Conservation (phyloP, 2,329 filamentous ascomycete genomes). For the Aspergillus sp. region DNA sequence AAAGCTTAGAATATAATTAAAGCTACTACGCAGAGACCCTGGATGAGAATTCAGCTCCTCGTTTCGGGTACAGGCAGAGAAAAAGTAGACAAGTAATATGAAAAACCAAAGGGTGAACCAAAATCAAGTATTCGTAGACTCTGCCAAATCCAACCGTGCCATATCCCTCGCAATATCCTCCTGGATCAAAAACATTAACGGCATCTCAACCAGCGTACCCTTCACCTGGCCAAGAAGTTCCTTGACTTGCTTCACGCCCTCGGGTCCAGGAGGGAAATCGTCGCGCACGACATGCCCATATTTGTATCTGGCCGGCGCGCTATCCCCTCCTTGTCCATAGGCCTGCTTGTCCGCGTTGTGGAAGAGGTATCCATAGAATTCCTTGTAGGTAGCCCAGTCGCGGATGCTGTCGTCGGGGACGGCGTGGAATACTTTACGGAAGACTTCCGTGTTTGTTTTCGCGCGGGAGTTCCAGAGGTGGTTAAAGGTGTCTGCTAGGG, state of each 20-base stretch:
- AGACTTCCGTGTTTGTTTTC: conserved; percentile 52
- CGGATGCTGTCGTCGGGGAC: conserved; percentile 52
- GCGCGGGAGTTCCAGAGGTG: conserved; percentile 52
- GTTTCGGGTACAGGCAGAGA: neutral
- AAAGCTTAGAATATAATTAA: too few species aligned
- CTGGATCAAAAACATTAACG: conserved; percentile 74
- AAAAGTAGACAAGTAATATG: conserved; percentile 1
- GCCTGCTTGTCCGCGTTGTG: conserved; percentile 34
- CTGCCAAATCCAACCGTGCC: conserved; percentile 63
- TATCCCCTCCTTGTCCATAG: conserved; percentile 37
- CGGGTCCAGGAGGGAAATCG: conserved; percentile 54
- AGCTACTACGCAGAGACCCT: too few species aligned
- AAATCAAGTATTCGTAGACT: conserved; percentile 59
- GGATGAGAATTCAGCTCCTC: too few species aligned
- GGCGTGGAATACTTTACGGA: conserved; percentile 54
- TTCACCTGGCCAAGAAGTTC: conserved; percentile 58
- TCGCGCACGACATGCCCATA: conserved; percentile 83
- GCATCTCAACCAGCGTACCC: conserved; percentile 80
- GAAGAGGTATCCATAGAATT: conserved; percentile 57
- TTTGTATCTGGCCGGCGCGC: conserved; percentile 51
- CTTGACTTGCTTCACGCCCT: conserved; percentile 66
- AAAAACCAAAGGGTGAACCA: neutral
- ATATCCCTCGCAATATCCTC: conserved; percentile 82
- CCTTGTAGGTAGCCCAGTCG: conserved; percentile 55
- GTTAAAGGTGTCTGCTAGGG: conserved; percentile 49